phyloP scores from a whole-genome alignment of 2,329 filamentous ascomycete genomes.

The Colletotrichum destructivum region DNA sequence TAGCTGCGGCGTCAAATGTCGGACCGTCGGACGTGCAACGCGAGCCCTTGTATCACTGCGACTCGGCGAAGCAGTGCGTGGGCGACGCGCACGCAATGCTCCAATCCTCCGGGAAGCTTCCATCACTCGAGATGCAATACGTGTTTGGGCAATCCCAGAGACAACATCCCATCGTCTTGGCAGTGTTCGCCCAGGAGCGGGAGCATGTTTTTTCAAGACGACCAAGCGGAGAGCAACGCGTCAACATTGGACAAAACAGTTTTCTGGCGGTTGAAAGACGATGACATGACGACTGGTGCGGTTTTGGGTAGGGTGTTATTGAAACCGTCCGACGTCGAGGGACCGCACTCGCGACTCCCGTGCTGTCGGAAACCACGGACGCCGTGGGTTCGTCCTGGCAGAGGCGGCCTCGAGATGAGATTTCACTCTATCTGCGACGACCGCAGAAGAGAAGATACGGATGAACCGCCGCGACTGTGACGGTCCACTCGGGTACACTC shows the following conservation, averaged over 20 bases:
- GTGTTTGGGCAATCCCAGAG: not conserved
- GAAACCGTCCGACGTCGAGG: conserved; percentile 9
- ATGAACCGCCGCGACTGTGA: not conserved
- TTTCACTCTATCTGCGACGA: not conserved
- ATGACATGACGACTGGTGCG: conserved; percentile 6
- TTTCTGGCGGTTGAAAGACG: not conserved
- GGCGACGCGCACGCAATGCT: conserved; percentile 8
- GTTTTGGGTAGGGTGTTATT: not conserved
- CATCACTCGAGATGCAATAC: conserved; percentile 1
- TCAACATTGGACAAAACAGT: not conserved
- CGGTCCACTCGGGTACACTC: not conserved
- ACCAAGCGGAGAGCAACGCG: conserved; percentile 7
- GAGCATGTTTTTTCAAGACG: conserved; percentile 1
- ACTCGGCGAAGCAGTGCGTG: not conserved
- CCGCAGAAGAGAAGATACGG: not conserved
- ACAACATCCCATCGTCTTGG: conserved; percentile 13
- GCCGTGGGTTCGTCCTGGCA: not conserved
- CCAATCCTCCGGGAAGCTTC: not conserved
- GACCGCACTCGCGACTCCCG: not conserved
- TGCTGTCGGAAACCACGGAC: not conserved
- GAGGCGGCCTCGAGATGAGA: not conserved
- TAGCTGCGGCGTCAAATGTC: conserved; percentile 29
- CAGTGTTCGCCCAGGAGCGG: conserved; percentile 19
- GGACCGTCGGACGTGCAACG: conserved; percentile 22
- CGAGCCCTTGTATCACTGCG: not conserved